Evolutionary conservation across 1,284 basidiomycete genomes (phyloP).

Genomic region (Ceratobasidium sp.): DNA sequence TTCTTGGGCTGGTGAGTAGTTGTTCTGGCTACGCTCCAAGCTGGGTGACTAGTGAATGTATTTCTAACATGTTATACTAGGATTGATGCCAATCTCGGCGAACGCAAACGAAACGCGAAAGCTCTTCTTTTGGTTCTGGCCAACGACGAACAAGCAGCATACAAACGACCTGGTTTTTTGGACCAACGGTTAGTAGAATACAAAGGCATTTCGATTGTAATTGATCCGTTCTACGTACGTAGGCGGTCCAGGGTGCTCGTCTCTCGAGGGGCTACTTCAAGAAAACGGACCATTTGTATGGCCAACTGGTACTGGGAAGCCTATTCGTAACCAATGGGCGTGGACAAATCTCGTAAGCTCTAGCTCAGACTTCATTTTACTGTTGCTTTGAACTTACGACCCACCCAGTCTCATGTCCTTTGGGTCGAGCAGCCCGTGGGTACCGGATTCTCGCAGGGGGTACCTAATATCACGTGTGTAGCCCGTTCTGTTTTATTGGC

Average conservation of each 20-base stretch:
- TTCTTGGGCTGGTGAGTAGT: conserved; percentile 68
- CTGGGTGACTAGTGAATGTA: not conserved
- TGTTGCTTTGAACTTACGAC: not conserved
- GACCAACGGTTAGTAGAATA: conserved; percentile 26
- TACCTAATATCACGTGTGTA: conserved; percentile 70
- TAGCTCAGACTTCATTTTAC: too few relatives aligned
- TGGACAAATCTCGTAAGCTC: conserved; percentile 79
- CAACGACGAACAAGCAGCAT: conserved; percentile 54
- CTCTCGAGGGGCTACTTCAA: conserved; percentile 81
- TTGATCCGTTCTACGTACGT: conserved; percentile 44
- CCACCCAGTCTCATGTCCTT: conserved; percentile 70
- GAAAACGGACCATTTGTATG: conserved; percentile 87
- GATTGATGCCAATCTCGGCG: conserved; percentile 77
- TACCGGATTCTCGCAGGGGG: conserved; percentile 84
- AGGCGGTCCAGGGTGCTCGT: conserved; percentile 75
- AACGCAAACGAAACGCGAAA: conserved; percentile 74
- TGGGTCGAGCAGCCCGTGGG: conserved; percentile 89
- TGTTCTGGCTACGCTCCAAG: not conserved
- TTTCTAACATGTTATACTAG: conserved; percentile 52
- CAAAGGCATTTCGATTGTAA: not conserved
- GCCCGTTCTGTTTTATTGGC: conserved; percentile 4
- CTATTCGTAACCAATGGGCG: conserved; percentile 77
- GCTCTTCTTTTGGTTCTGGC: conserved; percentile 91
- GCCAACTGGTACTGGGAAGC: conserved; percentile 74
- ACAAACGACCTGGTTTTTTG: conserved; percentile 33